These are phyloP conservation scores for Boletellus dicymbophilus DNA, from an alignment of 1,284 basidiomycete genomes.

Conservation along the genomic window DNA sequence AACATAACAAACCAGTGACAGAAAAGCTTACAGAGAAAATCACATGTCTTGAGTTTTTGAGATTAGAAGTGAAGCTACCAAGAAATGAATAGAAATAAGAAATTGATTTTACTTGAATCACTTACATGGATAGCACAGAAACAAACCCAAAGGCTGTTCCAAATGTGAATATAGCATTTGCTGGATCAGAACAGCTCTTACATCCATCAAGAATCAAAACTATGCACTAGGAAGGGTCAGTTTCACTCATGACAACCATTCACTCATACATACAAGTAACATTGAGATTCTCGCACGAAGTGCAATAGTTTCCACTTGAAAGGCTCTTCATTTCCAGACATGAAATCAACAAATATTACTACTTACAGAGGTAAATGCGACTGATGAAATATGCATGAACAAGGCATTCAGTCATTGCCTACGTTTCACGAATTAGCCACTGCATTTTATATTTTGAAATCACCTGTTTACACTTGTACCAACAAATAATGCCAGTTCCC, in stretches of 20 bases:
- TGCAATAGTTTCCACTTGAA: conserved; percentile 11
- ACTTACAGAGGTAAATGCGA: conserved; percentile 27
- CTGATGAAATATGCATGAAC: conserved; percentile 26
- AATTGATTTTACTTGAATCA: not conserved
- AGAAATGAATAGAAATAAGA: not conserved
- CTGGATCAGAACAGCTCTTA: not conserved
- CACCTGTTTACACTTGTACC: conserved; percentile 16
- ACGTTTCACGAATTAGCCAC: conserved; percentile 9
- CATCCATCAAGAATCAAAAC: conserved; percentile 23
- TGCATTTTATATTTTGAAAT: not conserved
- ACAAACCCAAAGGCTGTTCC: conserved; percentile 32
- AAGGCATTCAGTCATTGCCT: conserved; percentile 22
- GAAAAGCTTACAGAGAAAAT: conserved; percentile 4
- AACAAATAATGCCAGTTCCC: conserved; percentile 8
- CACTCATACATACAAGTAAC: conserved; percentile 18
- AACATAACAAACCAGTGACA: not conserved
- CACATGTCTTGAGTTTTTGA: not conserved
- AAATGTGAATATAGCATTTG: conserved; percentile 1
- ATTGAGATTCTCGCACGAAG: not conserved
- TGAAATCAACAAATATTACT: not conserved
- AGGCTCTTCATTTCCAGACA: not conserved
- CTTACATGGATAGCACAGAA: conserved; percentile 36
- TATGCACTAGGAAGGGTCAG: conserved; percentile 13
- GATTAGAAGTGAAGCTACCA: conserved; percentile 1
- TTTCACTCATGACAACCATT: not conserved